phyloP scores from a whole-genome alignment of 768 basidiomycete genomes.

The Lactifluus hygrophoroides region DNA sequence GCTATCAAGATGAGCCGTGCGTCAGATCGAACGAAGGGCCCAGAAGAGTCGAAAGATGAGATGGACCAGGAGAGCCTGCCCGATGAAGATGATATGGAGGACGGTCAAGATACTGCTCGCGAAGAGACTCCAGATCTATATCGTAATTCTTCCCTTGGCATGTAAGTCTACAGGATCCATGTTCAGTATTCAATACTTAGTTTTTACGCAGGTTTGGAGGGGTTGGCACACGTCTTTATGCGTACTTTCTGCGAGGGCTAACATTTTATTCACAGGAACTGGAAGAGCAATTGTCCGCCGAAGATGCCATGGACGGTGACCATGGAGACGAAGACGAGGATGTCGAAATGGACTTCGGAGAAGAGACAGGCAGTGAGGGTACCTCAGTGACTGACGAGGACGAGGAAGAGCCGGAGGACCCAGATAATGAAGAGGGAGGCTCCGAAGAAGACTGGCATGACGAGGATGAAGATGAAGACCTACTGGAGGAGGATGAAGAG shows the following conservation, averaged over 20 bases:
- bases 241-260: slow-evolving; percentile 9
- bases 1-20: slow-evolving; percentile 97
- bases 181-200: neutral
- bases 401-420: slow-evolving; percentile 55
- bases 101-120: slow-evolving; percentile 51
- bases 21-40: slow-evolving; percentile 53
- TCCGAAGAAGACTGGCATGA: slow-evolving; percentile 55
- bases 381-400: slow-evolving; percentile 71
- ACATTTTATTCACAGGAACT: slow-evolving; percentile 51
- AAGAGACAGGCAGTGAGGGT: slow-evolving; percentile 74
- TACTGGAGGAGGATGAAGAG: slow-evolving; percentile 32
- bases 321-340: slow-evolving; percentile 78
- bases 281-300: slow-evolving; percentile 66
- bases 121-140: slow-evolving; percentile 92
- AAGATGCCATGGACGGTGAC: slow-evolving; percentile 75
- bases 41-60: slow-evolving; percentile 37
- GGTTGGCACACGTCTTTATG: slow-evolving; percentile 39
- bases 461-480: slow-evolving; percentile 62
- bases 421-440: slow-evolving; percentile 49
- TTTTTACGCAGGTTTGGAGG: slow-evolving; percentile 52
- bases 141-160: slow-evolving; percentile 91
- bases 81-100: slow-evolving; percentile 47
- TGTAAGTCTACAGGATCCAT: slow-evolving; percentile 43
- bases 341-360: slow-evolving; percentile 81
- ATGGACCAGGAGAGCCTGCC: slow-evolving; percentile 41